phyloP scores from a whole-genome alignment of 495 filamentous ascomycete species.

The Tricharina praecox region DNA sequence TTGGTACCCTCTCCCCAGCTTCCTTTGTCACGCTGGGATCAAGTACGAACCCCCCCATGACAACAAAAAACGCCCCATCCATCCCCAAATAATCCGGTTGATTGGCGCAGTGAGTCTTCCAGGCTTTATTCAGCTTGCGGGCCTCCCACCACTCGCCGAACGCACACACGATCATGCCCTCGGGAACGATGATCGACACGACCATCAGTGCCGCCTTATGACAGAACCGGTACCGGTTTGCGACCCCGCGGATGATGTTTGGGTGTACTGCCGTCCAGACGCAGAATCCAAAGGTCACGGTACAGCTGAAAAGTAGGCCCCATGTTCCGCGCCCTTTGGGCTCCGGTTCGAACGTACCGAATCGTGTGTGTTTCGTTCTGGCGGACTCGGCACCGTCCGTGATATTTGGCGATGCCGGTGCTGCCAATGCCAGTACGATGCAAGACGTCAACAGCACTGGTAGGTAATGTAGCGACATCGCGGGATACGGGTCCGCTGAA shows the following conservation, averaged over 20 bases:
- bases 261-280: constrained; percentile 13
- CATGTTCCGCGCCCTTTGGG: constrained; percentile 13
- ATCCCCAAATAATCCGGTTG: constrained; percentile 3
- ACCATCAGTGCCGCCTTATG: constrained; percentile 7
- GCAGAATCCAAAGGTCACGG: constrained; percentile 12
- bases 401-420: too few relatives aligned
- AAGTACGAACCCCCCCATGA: constrained; percentile 15
- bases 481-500: too few relatives aligned
- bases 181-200: constrained; percentile 5
- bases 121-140: not conserved
- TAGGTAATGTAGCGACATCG: too few relatives aligned
- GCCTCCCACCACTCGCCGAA: constrained; percentile 9
- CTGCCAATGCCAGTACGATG: too few relatives aligned
- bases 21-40: not conserved
- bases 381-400: too few relatives aligned
- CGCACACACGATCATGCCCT: constrained; percentile 10
- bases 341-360: too few relatives aligned
- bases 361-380: too few relatives aligned
- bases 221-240: not conserved
- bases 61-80: constrained; percentile 11
- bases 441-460: too few relatives aligned
- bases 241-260: constrained; percentile 9
- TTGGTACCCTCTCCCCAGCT: not conserved
- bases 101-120: not conserved
- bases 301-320: constrained; percentile 8